Percentiles rank a stretch among this genome's conserved stretches.
These are phyloP conservation scores for Teratosphaeria epicoccoides DNA, from an alignment of 2,329 filamentous ascomycete genomes.

Conservation along the genomic window DNA sequence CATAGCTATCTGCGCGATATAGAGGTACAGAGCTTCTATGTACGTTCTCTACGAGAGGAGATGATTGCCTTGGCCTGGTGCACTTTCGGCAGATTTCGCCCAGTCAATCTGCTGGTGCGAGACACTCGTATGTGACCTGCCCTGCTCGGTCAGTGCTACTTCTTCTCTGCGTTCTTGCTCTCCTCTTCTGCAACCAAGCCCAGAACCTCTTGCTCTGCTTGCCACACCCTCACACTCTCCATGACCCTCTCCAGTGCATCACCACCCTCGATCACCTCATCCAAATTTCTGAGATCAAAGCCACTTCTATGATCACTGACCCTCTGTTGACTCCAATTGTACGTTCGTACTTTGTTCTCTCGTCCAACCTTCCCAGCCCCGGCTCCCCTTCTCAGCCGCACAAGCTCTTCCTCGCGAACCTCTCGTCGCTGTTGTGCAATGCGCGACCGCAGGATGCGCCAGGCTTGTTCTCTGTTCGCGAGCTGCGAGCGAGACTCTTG, in stretches of 20 bases:
- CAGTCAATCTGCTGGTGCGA: neutral
- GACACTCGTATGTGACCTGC: neutral
- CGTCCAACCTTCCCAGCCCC: conserved; percentile 71
- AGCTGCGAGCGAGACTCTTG: conserved; percentile 88
- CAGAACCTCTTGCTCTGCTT: conserved; percentile 64
- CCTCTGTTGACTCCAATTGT: conserved; percentile 68
- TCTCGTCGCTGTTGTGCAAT: conserved; percentile 72
- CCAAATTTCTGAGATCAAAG: conserved; percentile 66
- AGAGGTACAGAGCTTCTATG: neutral
- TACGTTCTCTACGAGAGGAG: neutral
- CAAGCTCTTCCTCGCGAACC: conserved; percentile 70
- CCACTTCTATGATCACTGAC: conserved; percentile 84
- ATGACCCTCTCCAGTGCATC: conserved; percentile 65
- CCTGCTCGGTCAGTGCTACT: neutral
- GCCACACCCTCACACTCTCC: conserved; percentile 66
- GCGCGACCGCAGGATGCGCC: conserved; percentile 71
- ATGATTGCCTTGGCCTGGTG: neutral
- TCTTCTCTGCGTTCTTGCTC: neutral
- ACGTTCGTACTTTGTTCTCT: conserved; percentile 88
- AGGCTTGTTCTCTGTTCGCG: conserved; percentile 77
- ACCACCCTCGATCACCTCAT: conserved; percentile 66
- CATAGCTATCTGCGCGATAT: neutral
- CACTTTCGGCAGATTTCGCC: neutral
- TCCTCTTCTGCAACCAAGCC: conserved; percentile 37
- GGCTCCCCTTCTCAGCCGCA: conserved; percentile 63